Percentiles rank a stretch among this genome's conserved stretches.
phyloP scores from a whole-genome alignment of 305 asterid genomes.

The Fraxinus albicans region DNA sequence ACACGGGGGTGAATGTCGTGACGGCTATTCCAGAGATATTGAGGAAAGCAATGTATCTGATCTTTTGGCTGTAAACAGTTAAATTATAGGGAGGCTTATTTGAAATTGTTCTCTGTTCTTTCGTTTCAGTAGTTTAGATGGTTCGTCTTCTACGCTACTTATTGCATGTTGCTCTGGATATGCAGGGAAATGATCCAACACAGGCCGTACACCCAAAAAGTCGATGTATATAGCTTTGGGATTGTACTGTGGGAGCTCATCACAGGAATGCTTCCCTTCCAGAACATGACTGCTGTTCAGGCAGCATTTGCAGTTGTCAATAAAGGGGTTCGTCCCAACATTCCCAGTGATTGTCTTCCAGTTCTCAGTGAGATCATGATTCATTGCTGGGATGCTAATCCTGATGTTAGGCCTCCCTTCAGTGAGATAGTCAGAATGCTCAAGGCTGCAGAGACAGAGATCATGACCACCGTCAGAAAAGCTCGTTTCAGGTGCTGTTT shows the following conservation, averaged over 20 bases:
- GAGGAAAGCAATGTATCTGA: background rate
- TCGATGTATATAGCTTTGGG: conserved; percentile 94
- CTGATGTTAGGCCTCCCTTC: conserved; percentile 86
- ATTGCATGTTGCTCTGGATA: conserved; percentile 15
- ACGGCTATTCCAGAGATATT: background rate
- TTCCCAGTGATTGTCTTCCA: conserved; percentile 79
- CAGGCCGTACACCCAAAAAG: conserved; percentile 89
- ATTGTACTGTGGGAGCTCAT: conserved; percentile 96
- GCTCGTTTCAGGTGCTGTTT: conserved; percentile 99
- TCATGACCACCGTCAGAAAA: conserved; percentile 78
- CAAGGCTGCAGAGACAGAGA: conserved; percentile 85
- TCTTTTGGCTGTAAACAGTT: background rate
- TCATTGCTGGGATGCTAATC: conserved; percentile 86
- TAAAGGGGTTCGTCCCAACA: conserved; percentile 84
- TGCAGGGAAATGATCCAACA: conserved; percentile 98
- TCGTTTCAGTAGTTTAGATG: background rate
- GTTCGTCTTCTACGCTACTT: background rate
- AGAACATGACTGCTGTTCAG: conserved; percentile 94
- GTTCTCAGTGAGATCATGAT: conserved; percentile 84
- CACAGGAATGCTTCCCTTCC: conserved; percentile 93
- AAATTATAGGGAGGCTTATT: background rate
- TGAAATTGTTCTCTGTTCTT: background rate
- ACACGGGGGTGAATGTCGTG: background rate
- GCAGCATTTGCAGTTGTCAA: conserved; percentile 97
- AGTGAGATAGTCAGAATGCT: conserved; percentile 82